Evolutionary conservation across 805 yeast species (phyloP).

Genomic region (Candida alai): DNA sequence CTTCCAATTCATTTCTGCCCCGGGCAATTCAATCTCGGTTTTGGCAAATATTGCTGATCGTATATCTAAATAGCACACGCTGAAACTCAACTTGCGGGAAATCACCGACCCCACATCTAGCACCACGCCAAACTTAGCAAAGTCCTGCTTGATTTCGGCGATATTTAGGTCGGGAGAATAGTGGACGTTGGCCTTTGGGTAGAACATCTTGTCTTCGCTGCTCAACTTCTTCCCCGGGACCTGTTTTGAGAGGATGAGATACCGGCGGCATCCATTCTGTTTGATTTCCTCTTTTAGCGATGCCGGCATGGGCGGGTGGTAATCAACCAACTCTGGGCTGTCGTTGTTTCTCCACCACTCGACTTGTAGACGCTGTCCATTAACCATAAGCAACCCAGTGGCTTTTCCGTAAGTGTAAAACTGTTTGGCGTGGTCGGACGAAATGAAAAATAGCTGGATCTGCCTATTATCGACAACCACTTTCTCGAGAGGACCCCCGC

Average conservation of each 20-base stretch:
- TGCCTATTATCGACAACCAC: constrained; percentile 23
- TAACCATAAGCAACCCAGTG: constrained; percentile 53
- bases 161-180: constrained; percentile 44
- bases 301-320: constrained; percentile 17
- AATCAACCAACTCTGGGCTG: constrained; percentile 14
- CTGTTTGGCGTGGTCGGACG: constrained; percentile 47
- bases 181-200: constrained; percentile 43
- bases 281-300: constrained; percentile 29
- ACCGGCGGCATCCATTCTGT: constrained; percentile 50
- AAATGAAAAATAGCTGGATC: constrained; percentile 50
- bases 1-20: constrained; percentile 35
- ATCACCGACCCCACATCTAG: constrained; percentile 64
- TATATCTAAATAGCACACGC: constrained; percentile 57
- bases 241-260: constrained; percentile 39
- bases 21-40: constrained; percentile 31
- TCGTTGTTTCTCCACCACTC: constrained; percentile 41
- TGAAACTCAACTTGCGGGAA: constrained; percentile 58
- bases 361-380: constrained; percentile 49
- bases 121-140: constrained; percentile 54
- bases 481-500: constrained; percentile 69
- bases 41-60: constrained; percentile 59
- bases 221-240: constrained; percentile 21
- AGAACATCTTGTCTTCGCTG: constrained; percentile 21
- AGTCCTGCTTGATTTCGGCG: constrained; percentile 44
- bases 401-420: constrained; percentile 48